Base-by-base conservation (phyloP, 768 basidiomycete species). In the Amylocystis lapponica region DNA sequence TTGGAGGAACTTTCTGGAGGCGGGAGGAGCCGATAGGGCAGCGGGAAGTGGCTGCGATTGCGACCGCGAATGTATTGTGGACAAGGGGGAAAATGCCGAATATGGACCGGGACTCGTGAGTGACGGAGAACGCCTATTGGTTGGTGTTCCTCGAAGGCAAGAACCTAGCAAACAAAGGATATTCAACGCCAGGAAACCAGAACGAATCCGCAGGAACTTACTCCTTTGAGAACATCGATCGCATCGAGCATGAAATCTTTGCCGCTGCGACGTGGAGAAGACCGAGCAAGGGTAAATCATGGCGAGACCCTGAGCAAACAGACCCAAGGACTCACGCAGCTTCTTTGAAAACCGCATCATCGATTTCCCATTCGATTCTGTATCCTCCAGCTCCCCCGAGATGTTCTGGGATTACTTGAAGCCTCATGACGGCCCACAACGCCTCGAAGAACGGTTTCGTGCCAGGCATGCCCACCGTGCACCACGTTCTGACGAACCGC, bases 161-260 rank as follows among this genome's bases (percentile, higher is more conserved):
- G 66, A 19, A 79, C 76, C 75, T 77, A 49, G 41, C 40, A 49
- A 45, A 38, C 46, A 21, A 41, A 45, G 27, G 29, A 36, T 26
- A 42, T 31, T 48, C 41, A 45, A 46, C 50, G 44, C 27, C 16
- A 37, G 37, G 25, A 37, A 45, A 48, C 50, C 39, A 54, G 43
- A 14, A 40, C 35, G n/a, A n/a, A 23, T 20, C 14, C 12, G 31
- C 36, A 9, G 39, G 34, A n/a, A 71, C 83, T 54, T 53, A 86
- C 90, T 55, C 92, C 92, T 77, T 95, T 95, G 51, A 94, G 79
- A 36, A 92, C 68, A 53, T 88, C 81, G 44, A 94, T 81, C 9
- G 88, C 89, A 65, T 94, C 91, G 39, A 87, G 71, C 90, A 93
- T 93, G 62, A 95, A 95, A 53, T 92, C 87, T 64, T 89, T 87